Conservation (phyloP, 1,139 yeast genomes). For the Pichia sp. region DNA sequence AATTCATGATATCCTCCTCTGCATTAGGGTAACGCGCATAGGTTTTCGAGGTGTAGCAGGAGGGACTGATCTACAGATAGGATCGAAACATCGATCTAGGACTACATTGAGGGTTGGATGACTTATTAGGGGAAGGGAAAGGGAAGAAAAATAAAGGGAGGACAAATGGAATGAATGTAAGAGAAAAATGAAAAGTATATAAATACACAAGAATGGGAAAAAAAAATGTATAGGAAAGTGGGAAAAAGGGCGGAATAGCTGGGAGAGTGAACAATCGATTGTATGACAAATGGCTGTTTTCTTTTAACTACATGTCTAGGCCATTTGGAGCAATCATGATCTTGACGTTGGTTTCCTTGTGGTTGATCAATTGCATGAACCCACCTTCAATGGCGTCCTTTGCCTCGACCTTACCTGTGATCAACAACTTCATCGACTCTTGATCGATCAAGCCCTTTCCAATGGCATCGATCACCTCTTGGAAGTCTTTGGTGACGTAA, state of each 20-base stretch:
- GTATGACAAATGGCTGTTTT: no score
- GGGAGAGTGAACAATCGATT: no score
- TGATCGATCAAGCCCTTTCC: slow-evolving; percentile 32
- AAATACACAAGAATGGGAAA: not conserved
- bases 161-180: not conserved
- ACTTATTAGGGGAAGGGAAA: not conserved
- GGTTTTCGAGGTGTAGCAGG: not conserved
- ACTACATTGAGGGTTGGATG: not conserved
- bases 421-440: slow-evolving; percentile 32
- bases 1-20: not conserved
- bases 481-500: slow-evolving; percentile 38
- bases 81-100: not conserved
- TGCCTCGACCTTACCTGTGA: slow-evolving; percentile 37
- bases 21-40: not conserved
- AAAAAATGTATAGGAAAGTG: not conserved
- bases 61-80: no score
- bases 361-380: slow-evolving; percentile 35
- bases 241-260: no score
- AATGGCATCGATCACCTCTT: slow-evolving; percentile 36
- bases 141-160: not conserved
- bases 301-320: slow-evolving; percentile 15
- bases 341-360: slow-evolving; percentile 40
- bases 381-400: slow-evolving; percentile 38
- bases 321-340: slow-evolving; percentile 36
- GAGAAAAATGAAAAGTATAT: not conserved